These are phyloP conservation scores for Backusella morwellensis DNA, from an alignment of 192 early-diverging fungal species.

Conservation along the genomic window DNA sequence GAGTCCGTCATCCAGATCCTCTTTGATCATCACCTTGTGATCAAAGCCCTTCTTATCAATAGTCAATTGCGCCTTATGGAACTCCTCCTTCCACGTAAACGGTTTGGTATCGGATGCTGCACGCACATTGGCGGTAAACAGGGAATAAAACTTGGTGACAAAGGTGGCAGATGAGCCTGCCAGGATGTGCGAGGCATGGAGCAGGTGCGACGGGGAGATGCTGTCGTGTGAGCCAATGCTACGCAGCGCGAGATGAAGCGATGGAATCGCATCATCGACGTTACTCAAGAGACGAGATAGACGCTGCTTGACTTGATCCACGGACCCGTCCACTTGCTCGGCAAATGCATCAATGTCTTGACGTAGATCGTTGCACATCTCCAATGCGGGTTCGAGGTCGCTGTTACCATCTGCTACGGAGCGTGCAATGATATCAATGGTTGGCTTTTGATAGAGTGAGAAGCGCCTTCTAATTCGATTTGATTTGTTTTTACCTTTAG, in stretches of 20 bases:
- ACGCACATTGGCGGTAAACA: conserved; percentile 66
- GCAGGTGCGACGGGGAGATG: conserved; percentile 39
- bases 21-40: conserved; percentile 59
- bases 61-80: conserved; percentile 47
- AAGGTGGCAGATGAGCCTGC: conserved; percentile 30
- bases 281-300: conserved; percentile 15
- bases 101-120: conserved; percentile 58
- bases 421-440: conserved; percentile 67
- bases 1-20: conserved; percentile 74
- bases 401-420: conserved; percentile 62
- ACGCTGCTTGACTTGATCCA: conserved; percentile 24
- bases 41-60: background rate
- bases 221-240: conserved; percentile 18
- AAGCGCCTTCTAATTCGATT: background rate
- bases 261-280: conserved; percentile 39
- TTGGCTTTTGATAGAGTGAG: conserved; percentile 38
- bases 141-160: conserved; percentile 57
- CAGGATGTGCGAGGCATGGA: conserved; percentile 52
- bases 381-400: conserved; percentile 52
- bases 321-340: conserved; percentile 9
- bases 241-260: conserved; percentile 32
- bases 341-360: conserved; percentile 51
- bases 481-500: conserved; percentile 21
- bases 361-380: conserved; percentile 52
- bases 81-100: conserved; percentile 85